Base-by-base conservation (phyloP, 768 basidiomycete species). In the Megacollybia marginata region DNA sequence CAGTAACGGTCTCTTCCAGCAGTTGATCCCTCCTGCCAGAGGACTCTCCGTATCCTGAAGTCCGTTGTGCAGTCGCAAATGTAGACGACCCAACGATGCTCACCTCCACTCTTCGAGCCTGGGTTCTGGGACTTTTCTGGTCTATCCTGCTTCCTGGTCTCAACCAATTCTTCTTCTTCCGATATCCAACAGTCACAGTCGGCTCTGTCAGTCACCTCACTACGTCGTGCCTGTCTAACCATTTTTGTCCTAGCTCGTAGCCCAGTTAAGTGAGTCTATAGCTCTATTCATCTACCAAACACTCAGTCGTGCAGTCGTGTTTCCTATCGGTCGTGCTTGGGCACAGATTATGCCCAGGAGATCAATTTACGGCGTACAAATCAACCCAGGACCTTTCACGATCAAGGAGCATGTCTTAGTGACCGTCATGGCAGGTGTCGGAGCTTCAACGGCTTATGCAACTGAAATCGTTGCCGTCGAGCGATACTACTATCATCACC, bases 41-140 rank as follows among this genome's bases (percentile, higher is more conserved):
- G 55, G 88, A 91, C 56, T 87, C 84, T 35, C 85, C 86, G 28
- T 88, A 88, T 54, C 78, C 88, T 0, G 85, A 90, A 61, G 87
- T 88, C 31, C 78, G 85, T 40, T 77, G 78, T 48, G 76, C 78
- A 45, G 82, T 83, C n/a, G 74, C 80, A 35, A 83, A 83, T 59
- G 76, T 73, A 19, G 82, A 85, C 57, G 82, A 83, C 56, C 73
- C 76, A 10, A 65, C 67, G 23, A 80, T 83, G 72, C 77, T 78
- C 20, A 71, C 71, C 20, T 70, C 75, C 16, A 79, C 80, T 9
- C 48, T 75, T 28, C 69, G 77, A 38, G 64, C 71, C 20, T 79
- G 78, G 78, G 59, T 79, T 38, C 67, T 82, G 44, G 77, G 80
- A 33, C 46, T 79, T 23, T 60, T 71, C 15, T 82, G 75, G 72